A percentile compares a stretch with the other conserved stretches of the same genome.
Evolutionary conservation across 2,329 filamentous ascomycete genomes (phyloP).

Genomic region (Chaetomium sp.): DNA sequence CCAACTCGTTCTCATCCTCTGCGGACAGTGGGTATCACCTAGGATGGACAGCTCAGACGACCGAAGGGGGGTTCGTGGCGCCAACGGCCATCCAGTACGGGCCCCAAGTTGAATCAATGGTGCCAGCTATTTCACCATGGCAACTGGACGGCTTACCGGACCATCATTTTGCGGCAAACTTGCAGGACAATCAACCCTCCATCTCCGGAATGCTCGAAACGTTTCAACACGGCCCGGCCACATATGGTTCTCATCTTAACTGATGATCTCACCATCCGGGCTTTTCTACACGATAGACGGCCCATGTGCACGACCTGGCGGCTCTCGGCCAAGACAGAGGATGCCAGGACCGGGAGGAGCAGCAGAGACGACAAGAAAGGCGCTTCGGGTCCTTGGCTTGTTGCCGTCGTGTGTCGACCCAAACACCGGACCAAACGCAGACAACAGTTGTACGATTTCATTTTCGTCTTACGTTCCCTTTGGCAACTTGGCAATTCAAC

Average conservation of each 20-base stretch:
- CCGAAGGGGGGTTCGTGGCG: neutral
- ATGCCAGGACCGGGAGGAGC: neutral
- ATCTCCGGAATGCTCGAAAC: neutral
- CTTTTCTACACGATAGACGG: neutral
- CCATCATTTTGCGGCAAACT: neutral
- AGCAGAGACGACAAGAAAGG: neutral
- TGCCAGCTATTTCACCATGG: neutral
- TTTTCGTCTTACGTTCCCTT: neutral
- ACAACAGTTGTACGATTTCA: neutral
- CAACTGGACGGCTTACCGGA: neutral
- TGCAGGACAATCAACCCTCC: neutral
- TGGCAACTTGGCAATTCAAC: neutral
- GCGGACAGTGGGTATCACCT: neutral
- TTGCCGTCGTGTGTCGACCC: neutral
- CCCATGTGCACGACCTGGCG: neutral
- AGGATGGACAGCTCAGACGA: neutral
- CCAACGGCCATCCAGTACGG: neutral
- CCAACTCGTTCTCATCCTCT: neutral
- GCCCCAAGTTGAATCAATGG: neutral
- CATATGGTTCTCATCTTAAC: neutral
- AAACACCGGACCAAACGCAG: neutral
- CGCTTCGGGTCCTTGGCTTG: neutral
- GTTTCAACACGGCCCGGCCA: neutral
- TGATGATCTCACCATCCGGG: neutral
- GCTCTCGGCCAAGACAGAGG: neutral